Conservation (phyloP, 768 basidiomycete species). For the Glaciozyma antarctica region DNA sequence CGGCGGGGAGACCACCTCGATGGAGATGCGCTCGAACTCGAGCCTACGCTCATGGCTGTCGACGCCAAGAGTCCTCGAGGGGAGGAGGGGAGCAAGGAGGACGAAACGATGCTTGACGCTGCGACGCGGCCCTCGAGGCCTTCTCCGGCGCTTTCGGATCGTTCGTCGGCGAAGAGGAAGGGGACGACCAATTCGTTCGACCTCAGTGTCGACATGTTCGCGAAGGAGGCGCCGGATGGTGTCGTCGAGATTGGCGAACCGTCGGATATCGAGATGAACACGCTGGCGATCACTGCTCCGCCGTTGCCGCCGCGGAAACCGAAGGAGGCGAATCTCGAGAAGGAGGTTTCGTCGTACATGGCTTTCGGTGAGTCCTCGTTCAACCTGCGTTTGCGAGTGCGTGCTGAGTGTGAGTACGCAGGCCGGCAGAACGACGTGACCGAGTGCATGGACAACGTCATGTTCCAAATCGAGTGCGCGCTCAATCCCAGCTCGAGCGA, state of each 20-base stretch:
- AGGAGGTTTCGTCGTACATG: conserved; percentile 26
- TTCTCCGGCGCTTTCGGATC: neutral
- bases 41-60: neutral
- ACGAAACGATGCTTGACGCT: neutral
- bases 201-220: neutral
- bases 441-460: conserved; percentile 98
- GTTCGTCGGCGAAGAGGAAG: too few species aligned
- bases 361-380: conserved; percentile 20
- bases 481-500: conserved; percentile 52
- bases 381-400: neutral
- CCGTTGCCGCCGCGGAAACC: neutral
- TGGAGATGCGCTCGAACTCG: neutral
- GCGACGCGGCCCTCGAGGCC: neutral
- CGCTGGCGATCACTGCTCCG: neutral
- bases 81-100: neutral
- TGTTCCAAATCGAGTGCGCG: conserved; percentile 96
- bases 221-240: neutral
- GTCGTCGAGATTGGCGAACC: conserved; percentile 2
- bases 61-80: neutral
- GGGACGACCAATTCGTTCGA: neutral
- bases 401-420: neutral
- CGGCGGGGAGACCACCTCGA: neutral
- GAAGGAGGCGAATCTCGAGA: conserved; percentile 17
- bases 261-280: neutral
- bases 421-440: conserved; percentile 96